phyloP scores from a whole-genome alignment of 768 basidiomycete genomes.

The Gloeostereum incarnatum region DNA sequence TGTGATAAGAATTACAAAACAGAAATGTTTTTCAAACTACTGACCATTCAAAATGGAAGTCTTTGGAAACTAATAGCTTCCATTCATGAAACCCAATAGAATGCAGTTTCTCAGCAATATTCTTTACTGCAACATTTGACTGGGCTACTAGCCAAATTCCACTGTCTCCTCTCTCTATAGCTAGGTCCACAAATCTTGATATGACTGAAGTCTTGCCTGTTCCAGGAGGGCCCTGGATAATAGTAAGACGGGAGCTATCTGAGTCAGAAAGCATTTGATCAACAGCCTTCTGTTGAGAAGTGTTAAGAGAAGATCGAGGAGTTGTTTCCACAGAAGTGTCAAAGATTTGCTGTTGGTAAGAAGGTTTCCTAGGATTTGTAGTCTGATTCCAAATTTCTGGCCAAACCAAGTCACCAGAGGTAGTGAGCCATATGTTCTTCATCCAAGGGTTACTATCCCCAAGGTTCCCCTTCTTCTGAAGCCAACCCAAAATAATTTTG shows the following conservation, averaged over 20 bases:
- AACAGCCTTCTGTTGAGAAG: conserved; percentile 37
- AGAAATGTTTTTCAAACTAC: conserved; percentile 10
- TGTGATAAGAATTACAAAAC: conserved; percentile 2
- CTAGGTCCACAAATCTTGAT: conserved; percentile 46
- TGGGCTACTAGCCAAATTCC: conserved; percentile 81
- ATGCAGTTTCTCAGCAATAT: conserved; percentile 77
- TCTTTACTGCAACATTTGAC: conserved; percentile 84
- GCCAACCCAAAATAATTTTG: conserved; percentile 27
- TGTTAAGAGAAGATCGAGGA: conserved; percentile 24
- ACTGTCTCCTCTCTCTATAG: conserved; percentile 23
- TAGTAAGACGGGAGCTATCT: conserved; percentile 25
- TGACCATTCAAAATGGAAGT: conserved; percentile 63
- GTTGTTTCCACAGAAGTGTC: conserved; percentile 1
- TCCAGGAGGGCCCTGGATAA: conserved; percentile 53
- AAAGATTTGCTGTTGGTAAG: neutral
- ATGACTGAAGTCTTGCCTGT: conserved; percentile 73
- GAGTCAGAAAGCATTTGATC: conserved; percentile 34
- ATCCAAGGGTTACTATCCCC: conserved; percentile 36
- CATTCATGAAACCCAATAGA: conserved; percentile 43
- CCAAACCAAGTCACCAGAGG: conserved; percentile 25
- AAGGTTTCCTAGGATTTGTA: too few relatives aligned
- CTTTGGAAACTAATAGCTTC: conserved; percentile 60
- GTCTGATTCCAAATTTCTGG: conserved; percentile 25
- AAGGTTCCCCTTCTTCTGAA: conserved; percentile 33
- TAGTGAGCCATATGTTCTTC: conserved; percentile 40